phyloP scores from a whole-genome alignment of 179 eudicot genomes.

The Actinidia arguta region DNA sequence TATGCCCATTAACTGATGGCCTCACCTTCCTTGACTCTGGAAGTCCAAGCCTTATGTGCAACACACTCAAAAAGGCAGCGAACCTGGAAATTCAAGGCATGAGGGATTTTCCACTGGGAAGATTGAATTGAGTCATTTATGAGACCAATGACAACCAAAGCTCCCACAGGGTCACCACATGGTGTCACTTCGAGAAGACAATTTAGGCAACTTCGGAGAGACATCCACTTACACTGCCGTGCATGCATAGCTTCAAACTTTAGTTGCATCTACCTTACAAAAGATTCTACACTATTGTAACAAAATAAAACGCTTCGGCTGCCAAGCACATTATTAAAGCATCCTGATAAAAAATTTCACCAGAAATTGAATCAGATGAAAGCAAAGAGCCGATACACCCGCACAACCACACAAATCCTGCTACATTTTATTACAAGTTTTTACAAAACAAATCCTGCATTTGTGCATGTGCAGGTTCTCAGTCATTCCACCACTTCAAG shows the following conservation, averaged over 20 bases:
- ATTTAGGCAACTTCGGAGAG: constrained; percentile 48
- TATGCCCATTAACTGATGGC: not conserved
- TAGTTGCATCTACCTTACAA: not conserved
- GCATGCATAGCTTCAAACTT: constrained; percentile 25
- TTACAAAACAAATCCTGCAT: not conserved
- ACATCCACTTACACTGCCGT: constrained; percentile 68
- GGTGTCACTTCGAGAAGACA: constrained; percentile 65
- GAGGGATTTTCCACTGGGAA: constrained; percentile 46
- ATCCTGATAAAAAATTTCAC: not conserved
- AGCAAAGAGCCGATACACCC: not conserved
- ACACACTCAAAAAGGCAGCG: not conserved
- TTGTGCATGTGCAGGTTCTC: not conserved
- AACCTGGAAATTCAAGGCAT: constrained; percentile 74
- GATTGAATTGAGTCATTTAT: constrained; percentile 51
- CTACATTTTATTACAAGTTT: not conserved
- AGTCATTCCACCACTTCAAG: not conserved
- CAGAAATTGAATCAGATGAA: not conserved
- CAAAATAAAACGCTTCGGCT: not conserved
- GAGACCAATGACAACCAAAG: constrained; percentile 67
- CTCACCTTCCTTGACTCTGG: not conserved
- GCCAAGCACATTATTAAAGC: not conserved
- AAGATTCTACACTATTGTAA: not conserved
- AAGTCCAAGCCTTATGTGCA: not conserved
- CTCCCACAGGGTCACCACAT: constrained; percentile 72
- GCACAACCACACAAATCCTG: not conserved